phyloP scores from a whole-genome alignment of 176 grass and related monocot species.

The Oryza meridionalis region DNA sequence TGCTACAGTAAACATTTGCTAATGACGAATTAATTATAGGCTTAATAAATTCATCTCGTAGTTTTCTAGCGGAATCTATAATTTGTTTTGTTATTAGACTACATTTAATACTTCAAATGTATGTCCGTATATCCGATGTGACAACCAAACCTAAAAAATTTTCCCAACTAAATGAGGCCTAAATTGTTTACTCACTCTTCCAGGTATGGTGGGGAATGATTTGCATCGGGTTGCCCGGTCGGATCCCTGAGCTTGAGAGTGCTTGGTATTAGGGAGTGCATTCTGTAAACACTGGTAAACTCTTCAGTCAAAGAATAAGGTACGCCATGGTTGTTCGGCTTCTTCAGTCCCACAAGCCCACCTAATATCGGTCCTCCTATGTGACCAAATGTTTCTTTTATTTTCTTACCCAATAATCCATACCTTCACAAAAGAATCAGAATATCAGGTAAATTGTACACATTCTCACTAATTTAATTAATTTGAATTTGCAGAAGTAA shows the following conservation, averaged over 20 bases:
- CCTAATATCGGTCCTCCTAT: slow-evolving; percentile 49
- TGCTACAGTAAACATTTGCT: too few species aligned
- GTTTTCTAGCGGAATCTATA: too few species aligned
- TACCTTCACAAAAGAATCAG: slow-evolving; percentile 52
- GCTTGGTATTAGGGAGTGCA: slow-evolving; percentile 58
- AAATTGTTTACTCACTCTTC: slow-evolving; percentile 48
- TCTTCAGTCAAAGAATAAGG: slow-evolving; percentile 72
- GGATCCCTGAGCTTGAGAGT: slow-evolving; percentile 61
- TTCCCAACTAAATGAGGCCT: background rate
- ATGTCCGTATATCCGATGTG: too few species aligned
- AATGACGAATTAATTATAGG: too few species aligned
- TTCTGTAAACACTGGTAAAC: slow-evolving; percentile 69
- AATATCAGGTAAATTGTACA: slow-evolving; percentile 27
- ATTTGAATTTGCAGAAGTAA: slow-evolving; percentile 39
- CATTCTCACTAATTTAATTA: slow-evolving; percentile 32
- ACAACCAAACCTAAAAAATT: too few species aligned
- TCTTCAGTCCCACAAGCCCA: slow-evolving; percentile 53
- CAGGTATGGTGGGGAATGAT: slow-evolving; percentile 47
- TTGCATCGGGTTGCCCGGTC: slow-evolving; percentile 29
- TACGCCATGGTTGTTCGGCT: slow-evolving; percentile 46
- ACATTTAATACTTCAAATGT: too few species aligned
- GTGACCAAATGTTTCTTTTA: slow-evolving; percentile 66
- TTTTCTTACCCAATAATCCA: slow-evolving; percentile 62
- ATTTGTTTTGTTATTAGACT: too few species aligned
- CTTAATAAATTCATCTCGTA: too few species aligned